Evolutionary conservation across 2,329 filamentous ascomycete genomes (phyloP).

Genomic region (Akanthomyces muscarius): DNA sequence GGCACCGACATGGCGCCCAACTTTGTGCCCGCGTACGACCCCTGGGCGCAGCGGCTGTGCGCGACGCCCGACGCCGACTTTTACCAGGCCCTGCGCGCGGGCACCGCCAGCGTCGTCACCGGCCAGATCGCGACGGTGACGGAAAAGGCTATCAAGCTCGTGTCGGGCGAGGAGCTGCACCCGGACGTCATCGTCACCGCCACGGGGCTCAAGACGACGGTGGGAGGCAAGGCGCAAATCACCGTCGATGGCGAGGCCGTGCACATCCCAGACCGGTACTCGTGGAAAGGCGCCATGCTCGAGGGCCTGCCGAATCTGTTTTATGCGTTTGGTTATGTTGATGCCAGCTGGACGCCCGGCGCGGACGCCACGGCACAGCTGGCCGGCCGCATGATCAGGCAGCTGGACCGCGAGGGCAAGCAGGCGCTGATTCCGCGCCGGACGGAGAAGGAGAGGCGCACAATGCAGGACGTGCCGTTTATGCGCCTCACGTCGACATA

Average conservation of each 20-base stretch:
- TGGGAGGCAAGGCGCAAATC: constrained; percentile 51
- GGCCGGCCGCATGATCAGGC: constrained; percentile 45
- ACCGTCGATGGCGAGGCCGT: constrained; percentile 47
- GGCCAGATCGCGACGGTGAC: constrained; percentile 45
- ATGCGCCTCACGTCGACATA: constrained; percentile 8
- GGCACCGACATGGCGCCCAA: constrained; percentile 48
- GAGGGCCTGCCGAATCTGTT: constrained; percentile 58
- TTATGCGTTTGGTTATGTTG: constrained; percentile 58
- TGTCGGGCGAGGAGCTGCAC: constrained; percentile 41
- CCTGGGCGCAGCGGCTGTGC: constrained; percentile 68
- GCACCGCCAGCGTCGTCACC: constrained; percentile 40
- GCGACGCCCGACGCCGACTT: constrained; percentile 47
- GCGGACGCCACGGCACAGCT: constrained; percentile 51
- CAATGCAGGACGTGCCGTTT: constrained; percentile 6
- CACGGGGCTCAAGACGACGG: constrained; percentile 54
- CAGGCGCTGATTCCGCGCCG: constrained; percentile 14
- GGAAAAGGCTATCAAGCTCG: constrained; percentile 39
- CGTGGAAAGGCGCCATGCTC: constrained; percentile 60
- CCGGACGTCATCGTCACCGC: constrained; percentile 63
- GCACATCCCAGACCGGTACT: constrained; percentile 41
- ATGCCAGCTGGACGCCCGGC: constrained; percentile 59
- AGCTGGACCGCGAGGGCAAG: constrained; percentile 43
- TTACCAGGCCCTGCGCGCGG: constrained; percentile 36
- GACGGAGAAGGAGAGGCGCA: not conserved
- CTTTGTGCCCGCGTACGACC: constrained; percentile 52